Evolutionary conservation across 1,284 basidiomycete species (phyloP).

Genomic region (Termitomyces sp.): DNA sequence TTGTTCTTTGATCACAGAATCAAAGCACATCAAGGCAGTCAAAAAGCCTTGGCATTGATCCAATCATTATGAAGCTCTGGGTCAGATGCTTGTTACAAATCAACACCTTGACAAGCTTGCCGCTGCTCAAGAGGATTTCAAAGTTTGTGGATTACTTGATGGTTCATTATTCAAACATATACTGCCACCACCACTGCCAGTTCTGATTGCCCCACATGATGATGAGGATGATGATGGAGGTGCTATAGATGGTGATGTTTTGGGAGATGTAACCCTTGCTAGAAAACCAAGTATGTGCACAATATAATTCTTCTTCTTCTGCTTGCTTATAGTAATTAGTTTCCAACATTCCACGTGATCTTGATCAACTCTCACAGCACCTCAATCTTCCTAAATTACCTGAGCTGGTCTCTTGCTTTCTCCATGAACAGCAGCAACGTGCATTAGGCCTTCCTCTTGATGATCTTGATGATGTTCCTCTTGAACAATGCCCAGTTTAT

Average conservation of each 20-base stretch:
- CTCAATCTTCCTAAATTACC: not conserved
- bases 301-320: not conserved
- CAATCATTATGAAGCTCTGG: constrained; percentile 21
- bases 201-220: not conserved
- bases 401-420: constrained; percentile 5
- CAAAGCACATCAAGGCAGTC: too few relatives aligned
- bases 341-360: not conserved
- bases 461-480: not conserved
- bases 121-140: constrained; percentile 17
- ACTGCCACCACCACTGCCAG: not conserved
- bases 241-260: not conserved
- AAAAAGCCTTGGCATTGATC: constrained; percentile 25
- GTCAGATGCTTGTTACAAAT: constrained; percentile 28
- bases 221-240: constrained; percentile 3
- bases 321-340: not conserved
- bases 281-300: not conserved
- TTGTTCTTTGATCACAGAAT: too few relatives aligned
- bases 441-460: not conserved
- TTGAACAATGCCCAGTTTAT: constrained; percentile 8
- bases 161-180: not conserved
- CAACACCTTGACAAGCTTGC: constrained; percentile 26
- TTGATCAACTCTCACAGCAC: not conserved
- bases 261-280: not conserved
- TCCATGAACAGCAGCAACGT: constrained; percentile 1
- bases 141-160: not conserved